Percentiles rank a stretch among this genome's conserved stretches.
Evolutionary conservation across 108 stramenopile genomes (phyloP).

Genomic region (Fragilaria radians): DNA sequence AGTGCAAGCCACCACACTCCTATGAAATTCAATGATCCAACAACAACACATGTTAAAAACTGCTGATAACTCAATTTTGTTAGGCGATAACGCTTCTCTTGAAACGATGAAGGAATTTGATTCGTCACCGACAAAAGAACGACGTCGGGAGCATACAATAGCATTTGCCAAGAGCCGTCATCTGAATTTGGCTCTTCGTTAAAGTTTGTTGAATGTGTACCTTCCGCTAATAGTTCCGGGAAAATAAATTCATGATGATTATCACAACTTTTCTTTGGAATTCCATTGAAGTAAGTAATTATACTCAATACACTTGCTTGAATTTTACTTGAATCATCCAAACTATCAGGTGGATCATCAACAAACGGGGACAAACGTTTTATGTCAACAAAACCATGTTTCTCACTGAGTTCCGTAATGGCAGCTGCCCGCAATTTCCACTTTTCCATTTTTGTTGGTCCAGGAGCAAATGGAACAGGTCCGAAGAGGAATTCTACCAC

Average conservation of each 20-base stretch:
- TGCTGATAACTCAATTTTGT: constrained; percentile 46
- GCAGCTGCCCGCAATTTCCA: constrained; percentile 68
- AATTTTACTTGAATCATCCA: constrained; percentile 24
- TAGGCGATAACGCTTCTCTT: constrained; percentile 43
- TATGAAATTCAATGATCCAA: constrained; percentile 61
- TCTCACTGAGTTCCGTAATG: constrained; percentile 32
- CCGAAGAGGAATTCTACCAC: constrained; percentile 84
- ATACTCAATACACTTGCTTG: constrained; percentile 43
- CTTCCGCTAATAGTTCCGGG: constrained; percentile 71
- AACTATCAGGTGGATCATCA: constrained; percentile 57
- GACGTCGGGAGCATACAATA: constrained; percentile 13
- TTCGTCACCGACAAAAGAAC: neutral
- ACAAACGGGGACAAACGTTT: constrained; percentile 51
- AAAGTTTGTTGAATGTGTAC: constrained; percentile 6
- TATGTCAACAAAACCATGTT: constrained; percentile 33
- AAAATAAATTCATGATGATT: constrained; percentile 39
- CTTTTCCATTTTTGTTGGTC: constrained; percentile 38
- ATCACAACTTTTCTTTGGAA: constrained; percentile 8
- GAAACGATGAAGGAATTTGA: constrained; percentile 38
- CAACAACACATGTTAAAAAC: constrained; percentile 50
- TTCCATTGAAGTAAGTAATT: constrained; percentile 73
- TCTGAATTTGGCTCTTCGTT: constrained; percentile 14
- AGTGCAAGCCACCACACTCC: constrained; percentile 66
- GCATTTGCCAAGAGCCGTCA: constrained; percentile 18
- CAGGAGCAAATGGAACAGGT: constrained; percentile 29